phyloP scores from a whole-genome alignment of 306 rosid species.

The Fragaria vesca region DNA sequence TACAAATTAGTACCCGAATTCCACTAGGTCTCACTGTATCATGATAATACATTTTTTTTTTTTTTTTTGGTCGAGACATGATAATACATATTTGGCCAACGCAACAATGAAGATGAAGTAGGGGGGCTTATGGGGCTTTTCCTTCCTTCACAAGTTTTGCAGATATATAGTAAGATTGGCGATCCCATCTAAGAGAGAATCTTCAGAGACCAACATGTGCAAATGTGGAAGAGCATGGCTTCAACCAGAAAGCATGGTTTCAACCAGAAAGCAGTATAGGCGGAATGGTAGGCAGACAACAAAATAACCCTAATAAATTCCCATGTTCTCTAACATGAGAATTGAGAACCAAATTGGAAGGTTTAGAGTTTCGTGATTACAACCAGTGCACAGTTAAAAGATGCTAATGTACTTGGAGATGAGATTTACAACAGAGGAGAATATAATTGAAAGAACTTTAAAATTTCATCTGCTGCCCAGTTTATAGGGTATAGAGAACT shows the following conservation, averaged over 20 bases:
- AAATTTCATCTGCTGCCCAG: neutral
- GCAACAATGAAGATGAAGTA: neutral
- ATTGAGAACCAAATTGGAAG: neutral
- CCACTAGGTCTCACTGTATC: neutral
- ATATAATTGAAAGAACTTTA: neutral
- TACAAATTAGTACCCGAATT: neutral
- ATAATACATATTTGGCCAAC: neutral
- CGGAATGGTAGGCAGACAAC: neutral
- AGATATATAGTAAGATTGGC: neutral
- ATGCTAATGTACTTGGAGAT: neutral
- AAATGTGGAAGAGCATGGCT: neutral
- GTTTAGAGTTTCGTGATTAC: neutral
- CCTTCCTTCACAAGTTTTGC: neutral
- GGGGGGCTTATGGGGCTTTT: neutral
- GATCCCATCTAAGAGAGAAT: neutral
- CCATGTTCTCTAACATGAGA: too few species aligned
- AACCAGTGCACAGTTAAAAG: neutral
- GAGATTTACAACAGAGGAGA: neutral
- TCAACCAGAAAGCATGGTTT: neutral
- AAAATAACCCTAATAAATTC: neutral
- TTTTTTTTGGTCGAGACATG: neutral
- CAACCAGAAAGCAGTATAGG: neutral
- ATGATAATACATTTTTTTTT: neutral
- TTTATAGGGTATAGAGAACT: neutral
- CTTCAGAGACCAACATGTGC: neutral